Conservation (phyloP, 352 stramenopile genomes). For the Blastocystis sp. region DNA sequence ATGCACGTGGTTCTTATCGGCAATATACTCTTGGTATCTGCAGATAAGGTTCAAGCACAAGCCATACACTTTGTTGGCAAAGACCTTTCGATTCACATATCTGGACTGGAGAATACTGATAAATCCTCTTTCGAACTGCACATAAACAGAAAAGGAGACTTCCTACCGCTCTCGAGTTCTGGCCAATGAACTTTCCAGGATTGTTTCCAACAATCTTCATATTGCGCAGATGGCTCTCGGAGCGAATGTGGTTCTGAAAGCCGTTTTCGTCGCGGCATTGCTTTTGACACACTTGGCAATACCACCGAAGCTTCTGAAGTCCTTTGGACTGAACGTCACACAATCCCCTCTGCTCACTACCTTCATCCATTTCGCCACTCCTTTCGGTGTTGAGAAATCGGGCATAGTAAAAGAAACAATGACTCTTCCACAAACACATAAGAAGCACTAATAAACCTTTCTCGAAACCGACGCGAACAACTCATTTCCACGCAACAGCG, state of each 20-base stretch:
- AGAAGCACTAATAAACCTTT: slow-evolving; percentile 25
- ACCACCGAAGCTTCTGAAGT: slow-evolving; percentile 96
- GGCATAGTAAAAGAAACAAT: background rate
- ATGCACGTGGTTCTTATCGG: slow-evolving; percentile 95
- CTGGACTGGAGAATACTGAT: slow-evolving; percentile 87
- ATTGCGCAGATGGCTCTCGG: slow-evolving; percentile 92
- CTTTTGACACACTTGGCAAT: slow-evolving; percentile 97
- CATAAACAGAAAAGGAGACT: slow-evolving; percentile 19
- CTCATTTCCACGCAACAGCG: background rate
- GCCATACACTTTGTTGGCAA: slow-evolving; percentile 84
- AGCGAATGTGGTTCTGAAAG: slow-evolving; percentile 97
- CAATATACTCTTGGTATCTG: slow-evolving; percentile 96
- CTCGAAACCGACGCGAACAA: slow-evolving; percentile 45
- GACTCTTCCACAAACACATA: background rate
- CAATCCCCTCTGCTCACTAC: slow-evolving; percentile 73
- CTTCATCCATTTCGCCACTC: slow-evolving; percentile 58
- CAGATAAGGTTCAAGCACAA: background rate
- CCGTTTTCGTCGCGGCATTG: slow-evolving; percentile 98
- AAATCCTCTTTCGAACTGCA: slow-evolving; percentile 90
- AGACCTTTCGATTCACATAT: slow-evolving; percentile 91
- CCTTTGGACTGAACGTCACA: slow-evolving; percentile 81
- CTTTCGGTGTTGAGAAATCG: slow-evolving; percentile 51
- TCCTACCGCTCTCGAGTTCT: slow-evolving; percentile 74
- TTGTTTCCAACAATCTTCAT: slow-evolving; percentile 96
- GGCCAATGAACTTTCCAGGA: slow-evolving; percentile 86